Percentiles rank a stretch among this genome's conserved stretches.
Conservation (phyloP, 768 basidiomycete genomes). For the Rhodotorula taiwanensis region DNA sequence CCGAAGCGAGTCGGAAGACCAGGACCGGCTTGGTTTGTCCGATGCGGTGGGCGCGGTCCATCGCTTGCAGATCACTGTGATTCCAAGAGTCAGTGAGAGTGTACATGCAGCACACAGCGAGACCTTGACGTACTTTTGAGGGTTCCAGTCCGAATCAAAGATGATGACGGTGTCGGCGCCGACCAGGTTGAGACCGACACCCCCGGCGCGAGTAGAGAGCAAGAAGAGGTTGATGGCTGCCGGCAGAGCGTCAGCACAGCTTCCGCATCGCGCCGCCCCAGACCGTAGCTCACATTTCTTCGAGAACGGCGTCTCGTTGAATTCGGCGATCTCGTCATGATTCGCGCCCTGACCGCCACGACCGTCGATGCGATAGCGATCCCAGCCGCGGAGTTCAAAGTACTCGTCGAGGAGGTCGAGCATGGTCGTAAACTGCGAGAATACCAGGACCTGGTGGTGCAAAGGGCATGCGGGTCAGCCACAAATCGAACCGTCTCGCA, state of each 20-base stretch:
- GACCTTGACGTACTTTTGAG: conserved; percentile 6
- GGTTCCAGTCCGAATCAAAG: conserved; percentile 80
- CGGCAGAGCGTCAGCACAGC: too few relatives aligned
- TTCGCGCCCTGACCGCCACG: conserved; percentile 47
- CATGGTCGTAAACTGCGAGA: conserved; percentile 89
- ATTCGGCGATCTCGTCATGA: conserved; percentile 67
- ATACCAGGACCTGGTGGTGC: conserved; percentile 46
- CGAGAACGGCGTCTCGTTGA: conserved; percentile 53
- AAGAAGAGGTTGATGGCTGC: conserved; percentile 54
- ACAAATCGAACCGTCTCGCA: too few relatives aligned
- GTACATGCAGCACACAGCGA: conserved; percentile 24
- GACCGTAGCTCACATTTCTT: conserved; percentile 51
- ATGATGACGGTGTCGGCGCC: conserved; percentile 89
- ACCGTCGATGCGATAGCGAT: conserved; percentile 60
- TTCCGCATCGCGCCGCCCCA: too few relatives aligned
- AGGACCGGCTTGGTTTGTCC: conserved; percentile 87
- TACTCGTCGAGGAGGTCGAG: conserved; percentile 82
- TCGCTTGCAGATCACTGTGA: conserved; percentile 90
- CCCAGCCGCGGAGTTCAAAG: conserved; percentile 10
- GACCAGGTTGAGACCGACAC: conserved; percentile 69
- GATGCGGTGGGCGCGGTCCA: conserved; percentile 87
- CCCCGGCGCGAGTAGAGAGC: conserved; percentile 70
- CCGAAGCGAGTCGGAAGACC: conserved; percentile 77
- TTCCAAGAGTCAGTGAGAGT: conserved; percentile 62
- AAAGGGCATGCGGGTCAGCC: too few relatives aligned